These are phyloP conservation scores for Bathelium albidoporum DNA, from an alignment of 495 filamentous ascomycete genomes.

Conservation along the genomic window DNA sequence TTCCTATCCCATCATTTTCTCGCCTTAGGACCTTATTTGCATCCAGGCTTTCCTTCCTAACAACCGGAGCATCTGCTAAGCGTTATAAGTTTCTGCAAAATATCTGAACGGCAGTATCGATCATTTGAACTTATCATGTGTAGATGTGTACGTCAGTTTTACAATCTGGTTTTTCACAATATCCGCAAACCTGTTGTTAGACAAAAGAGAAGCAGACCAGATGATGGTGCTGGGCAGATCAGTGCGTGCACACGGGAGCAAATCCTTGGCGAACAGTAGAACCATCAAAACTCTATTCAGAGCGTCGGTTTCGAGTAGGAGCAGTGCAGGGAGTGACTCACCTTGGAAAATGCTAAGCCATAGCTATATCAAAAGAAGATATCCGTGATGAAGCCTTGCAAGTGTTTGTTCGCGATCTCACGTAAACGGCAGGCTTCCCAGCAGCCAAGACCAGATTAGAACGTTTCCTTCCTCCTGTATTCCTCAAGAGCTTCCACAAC, in stretches of 20 bases:
- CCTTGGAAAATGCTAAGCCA: background rate
- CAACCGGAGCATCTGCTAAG: background rate
- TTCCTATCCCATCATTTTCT: background rate
- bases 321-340: background rate
- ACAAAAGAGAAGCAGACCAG: background rate
- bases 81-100: background rate
- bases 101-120: background rate
- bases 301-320: background rate
- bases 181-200: too few species aligned
- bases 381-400: background rate
- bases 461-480: background rate
- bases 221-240: background rate
- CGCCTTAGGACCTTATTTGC: background rate
- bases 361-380: background rate
- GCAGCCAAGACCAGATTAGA: background rate
- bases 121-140: background rate
- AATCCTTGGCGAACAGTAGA: background rate
- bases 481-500: constrained; percentile 18
- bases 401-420: background rate
- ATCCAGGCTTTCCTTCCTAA: background rate
- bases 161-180: background rate
- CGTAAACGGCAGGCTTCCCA: background rate
- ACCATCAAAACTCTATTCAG: background rate
- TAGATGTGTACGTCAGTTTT: background rate
- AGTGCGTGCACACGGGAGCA: background rate